Evolutionary conservation across 805 yeast species (phyloP).

Genomic region (Lipomyces orientalis): DNA sequence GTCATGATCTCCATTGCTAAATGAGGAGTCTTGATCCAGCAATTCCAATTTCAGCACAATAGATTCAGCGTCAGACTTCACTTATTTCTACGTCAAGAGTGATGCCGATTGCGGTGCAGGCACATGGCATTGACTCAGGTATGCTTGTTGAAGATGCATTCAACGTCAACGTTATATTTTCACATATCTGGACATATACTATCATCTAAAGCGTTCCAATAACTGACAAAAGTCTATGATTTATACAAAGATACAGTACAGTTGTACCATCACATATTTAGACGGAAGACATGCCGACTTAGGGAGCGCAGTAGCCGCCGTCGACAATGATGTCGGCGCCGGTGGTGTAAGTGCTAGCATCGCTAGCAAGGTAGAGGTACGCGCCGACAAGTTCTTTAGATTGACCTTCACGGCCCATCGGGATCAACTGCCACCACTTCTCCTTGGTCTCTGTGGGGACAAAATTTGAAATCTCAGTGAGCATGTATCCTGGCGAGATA

Average conservation of each 20-base stretch:
- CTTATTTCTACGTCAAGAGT: too few relatives aligned
- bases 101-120: background rate
- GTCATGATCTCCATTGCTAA: too few relatives aligned
- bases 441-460: slow-evolving; percentile 42
- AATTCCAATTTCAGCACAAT: background rate
- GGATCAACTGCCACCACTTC: slow-evolving; percentile 52
- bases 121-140: background rate
- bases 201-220: background rate
- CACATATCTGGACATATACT: background rate
- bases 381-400: slow-evolving; percentile 75
- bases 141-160: too few relatives aligned
- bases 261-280: background rate
- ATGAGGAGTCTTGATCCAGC: background rate
- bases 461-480: slow-evolving; percentile 59
- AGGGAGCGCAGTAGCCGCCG: slow-evolving; percentile 55
- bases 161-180: background rate
- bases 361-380: slow-evolving; percentile 70
- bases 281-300: background rate
- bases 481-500: slow-evolving; percentile 85
- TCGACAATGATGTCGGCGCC: slow-evolving; percentile 79
- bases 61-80: background rate
- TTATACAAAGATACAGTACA: background rate
- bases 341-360: slow-evolving; percentile 79
- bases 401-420: slow-evolving; percentile 75
- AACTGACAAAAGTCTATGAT: background rate